Conservation (phyloP, 2,329 filamentous ascomycete species). For the Scedosporium dehoogii region DNA sequence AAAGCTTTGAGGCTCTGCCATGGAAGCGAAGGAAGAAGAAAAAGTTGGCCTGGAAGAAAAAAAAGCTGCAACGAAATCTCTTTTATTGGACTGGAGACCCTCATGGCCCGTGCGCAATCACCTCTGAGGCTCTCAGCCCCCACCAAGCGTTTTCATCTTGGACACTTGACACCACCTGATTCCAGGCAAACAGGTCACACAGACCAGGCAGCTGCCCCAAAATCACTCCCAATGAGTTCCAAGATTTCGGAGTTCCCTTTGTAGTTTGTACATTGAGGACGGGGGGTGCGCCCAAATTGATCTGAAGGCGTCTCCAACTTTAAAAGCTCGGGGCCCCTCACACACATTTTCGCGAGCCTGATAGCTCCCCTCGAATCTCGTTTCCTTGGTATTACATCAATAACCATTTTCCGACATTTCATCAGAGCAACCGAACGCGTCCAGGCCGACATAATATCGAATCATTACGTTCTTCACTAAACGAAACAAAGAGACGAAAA, state of each 20-base stretch:
- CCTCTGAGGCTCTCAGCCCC: background rate
- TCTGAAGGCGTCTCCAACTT: constrained; percentile 1
- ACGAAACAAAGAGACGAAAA: background rate
- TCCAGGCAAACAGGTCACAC: background rate
- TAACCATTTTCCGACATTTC: background rate
- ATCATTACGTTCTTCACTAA: background rate
- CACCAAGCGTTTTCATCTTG: background rate
- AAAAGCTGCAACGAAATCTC: background rate
- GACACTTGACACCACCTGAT: background rate
- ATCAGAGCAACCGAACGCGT: background rate
- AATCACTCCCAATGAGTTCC: background rate
- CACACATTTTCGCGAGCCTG: background rate
- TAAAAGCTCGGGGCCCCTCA: background rate
- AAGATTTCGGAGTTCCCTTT: background rate
- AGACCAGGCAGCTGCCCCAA: background rate
- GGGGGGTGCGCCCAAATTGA: background rate
- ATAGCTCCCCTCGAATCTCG: background rate
- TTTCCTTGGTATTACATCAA: background rate
- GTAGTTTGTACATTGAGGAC: background rate
- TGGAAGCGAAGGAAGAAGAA: background rate
- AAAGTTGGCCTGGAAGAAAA: background rate
- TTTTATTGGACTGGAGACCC: constrained; percentile 5
- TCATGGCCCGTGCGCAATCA: background rate
- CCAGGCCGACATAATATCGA: background rate
- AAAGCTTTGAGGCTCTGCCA: background rate